These are phyloP conservation scores for Salix viminalis DNA, from an alignment of 345 rosid genomes.

Conservation along the genomic window DNA sequence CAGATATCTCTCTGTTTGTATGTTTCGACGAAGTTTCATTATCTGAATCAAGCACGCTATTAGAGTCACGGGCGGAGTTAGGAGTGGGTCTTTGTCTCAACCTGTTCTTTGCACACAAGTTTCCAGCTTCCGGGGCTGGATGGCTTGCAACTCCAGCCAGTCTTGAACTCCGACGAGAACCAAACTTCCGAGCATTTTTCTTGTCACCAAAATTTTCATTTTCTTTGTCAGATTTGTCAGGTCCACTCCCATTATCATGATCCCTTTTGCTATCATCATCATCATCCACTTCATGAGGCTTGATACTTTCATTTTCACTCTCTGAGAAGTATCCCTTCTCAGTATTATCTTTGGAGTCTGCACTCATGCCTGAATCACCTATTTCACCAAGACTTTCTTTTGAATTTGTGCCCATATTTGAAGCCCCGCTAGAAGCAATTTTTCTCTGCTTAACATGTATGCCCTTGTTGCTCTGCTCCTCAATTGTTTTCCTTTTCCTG, in stretches of 20 bases:
- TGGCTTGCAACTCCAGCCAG: slow-evolving; percentile 27
- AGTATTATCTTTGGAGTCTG: slow-evolving; percentile 23
- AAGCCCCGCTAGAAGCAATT: slow-evolving; percentile 13
- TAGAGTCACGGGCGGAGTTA: slow-evolving; percentile 47
- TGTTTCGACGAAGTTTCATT: slow-evolving; percentile 23
- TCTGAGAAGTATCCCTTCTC: background rate
- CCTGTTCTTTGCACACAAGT: slow-evolving; percentile 36
- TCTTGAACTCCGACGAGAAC: slow-evolving; percentile 31
- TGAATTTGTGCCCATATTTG: slow-evolving; percentile 11
- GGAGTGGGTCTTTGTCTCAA: slow-evolving; percentile 53
- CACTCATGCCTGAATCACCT: slow-evolving; percentile 14
- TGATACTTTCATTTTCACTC: slow-evolving; percentile 27
- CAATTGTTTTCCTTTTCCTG: slow-evolving; percentile 36
- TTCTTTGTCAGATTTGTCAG: slow-evolving; percentile 20
- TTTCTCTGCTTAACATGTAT: slow-evolving; percentile 18
- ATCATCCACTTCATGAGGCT: slow-evolving; percentile 20
- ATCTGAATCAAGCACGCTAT: slow-evolving; percentile 35
- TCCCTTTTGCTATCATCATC: slow-evolving; percentile 14
- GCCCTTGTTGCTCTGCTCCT: slow-evolving; percentile 21
- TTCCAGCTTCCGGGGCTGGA: slow-evolving; percentile 27
- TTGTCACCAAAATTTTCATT: background rate
- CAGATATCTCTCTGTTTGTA: slow-evolving; percentile 10
- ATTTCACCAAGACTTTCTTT: slow-evolving; percentile 18
- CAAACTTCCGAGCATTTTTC: slow-evolving; percentile 17
- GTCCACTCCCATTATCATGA: slow-evolving; percentile 15